Evolutionary conservation across 2,329 filamentous ascomycete genomes (phyloP).

Genomic region (Ophiostoma ulmi): DNA sequence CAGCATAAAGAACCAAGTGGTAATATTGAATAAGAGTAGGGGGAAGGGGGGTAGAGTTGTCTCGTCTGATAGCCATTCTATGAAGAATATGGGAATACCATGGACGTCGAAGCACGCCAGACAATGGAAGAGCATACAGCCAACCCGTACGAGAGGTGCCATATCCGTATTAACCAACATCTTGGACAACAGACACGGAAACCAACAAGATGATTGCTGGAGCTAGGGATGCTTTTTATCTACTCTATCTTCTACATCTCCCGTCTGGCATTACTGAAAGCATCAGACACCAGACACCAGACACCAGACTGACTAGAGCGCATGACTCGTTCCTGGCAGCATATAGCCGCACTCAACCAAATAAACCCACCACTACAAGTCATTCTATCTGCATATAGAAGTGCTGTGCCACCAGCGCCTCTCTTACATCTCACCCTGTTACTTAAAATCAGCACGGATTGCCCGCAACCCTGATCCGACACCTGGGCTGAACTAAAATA

Average conservation of each 20-base stretch:
- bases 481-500: not conserved
- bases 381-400: not conserved
- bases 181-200: not conserved
- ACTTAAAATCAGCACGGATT: not conserved
- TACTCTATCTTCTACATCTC: not conserved
- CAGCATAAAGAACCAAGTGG: not conserved
- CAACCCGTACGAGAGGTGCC: not conserved
- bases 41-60: not conserved
- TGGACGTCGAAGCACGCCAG: too few relatives aligned
- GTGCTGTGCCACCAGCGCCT: not conserved
- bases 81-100: not conserved
- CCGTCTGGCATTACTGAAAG: not conserved
- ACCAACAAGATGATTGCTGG: not conserved
- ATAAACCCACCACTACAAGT: not conserved
- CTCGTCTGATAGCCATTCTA: not conserved
- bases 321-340: conserved; percentile 12
- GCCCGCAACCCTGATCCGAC: not conserved
- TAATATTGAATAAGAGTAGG: not conserved
- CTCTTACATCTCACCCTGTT: not conserved
- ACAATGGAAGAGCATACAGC: too few relatives aligned
- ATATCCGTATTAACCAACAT: not conserved
- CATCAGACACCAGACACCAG: not conserved
- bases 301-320: not conserved
- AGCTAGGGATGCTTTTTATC: not conserved
- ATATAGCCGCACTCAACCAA: not conserved